Conservation (phyloP, 176 grass and related monocot genomes). For the Hordeum marinum region DNA sequence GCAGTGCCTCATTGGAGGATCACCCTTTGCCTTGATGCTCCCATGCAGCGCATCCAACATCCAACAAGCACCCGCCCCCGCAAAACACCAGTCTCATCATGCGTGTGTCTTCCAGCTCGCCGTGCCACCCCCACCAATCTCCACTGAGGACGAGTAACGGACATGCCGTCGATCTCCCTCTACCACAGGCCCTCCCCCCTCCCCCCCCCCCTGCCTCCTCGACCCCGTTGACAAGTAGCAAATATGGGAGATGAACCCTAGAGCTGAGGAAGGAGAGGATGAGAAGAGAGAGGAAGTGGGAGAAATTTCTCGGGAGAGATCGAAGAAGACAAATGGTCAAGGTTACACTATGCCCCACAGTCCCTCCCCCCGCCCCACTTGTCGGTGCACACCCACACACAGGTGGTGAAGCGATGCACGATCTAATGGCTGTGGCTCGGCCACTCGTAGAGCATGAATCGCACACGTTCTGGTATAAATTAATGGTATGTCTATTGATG, state of each 20-base stretch:
- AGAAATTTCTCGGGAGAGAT: not conserved
- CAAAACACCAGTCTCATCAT: not conserved
- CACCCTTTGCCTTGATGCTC: not conserved
- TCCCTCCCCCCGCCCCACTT: too few relatives aligned
- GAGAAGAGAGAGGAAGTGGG: too few relatives aligned
- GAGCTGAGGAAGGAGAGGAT: not conserved
- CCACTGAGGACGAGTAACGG: not conserved
- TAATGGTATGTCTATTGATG: not conserved
- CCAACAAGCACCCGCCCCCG: not conserved
- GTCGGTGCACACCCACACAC: too few relatives aligned
- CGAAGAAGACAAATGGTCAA: not conserved
- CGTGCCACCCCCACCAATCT: not conserved
- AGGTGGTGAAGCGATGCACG: not conserved
- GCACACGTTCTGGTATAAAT: not conserved
- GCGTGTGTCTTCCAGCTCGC: not conserved
- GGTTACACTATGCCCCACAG: too few relatives aligned
- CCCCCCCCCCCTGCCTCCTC: too few relatives aligned
- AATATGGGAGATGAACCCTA: not conserved
- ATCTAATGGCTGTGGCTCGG: not conserved
- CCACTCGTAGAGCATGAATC: not conserved
- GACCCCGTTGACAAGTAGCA: not conserved
- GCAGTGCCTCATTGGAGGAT: not conserved
- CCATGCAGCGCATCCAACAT: not conserved
- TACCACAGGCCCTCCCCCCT: not conserved
- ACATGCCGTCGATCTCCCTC: not conserved